Percentiles rank a stretch among this genome's conserved stretches.
Conservation (phyloP, 805 yeast genomes). For the Kuraishia hungarica region DNA sequence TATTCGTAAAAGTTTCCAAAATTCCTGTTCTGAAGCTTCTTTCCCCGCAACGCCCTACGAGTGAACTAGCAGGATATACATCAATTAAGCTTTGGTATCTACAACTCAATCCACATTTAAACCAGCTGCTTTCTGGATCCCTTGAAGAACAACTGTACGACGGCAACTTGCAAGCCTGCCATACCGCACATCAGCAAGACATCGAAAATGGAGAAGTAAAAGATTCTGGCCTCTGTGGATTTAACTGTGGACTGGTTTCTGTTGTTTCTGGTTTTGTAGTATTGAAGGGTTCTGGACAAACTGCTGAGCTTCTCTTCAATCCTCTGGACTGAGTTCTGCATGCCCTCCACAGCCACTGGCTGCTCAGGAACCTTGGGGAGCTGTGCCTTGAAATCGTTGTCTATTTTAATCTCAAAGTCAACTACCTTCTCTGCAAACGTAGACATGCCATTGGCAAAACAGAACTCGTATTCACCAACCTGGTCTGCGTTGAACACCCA, state of each 20-base stretch:
- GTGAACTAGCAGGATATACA: too few relatives aligned
- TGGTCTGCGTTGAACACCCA: slow-evolving; percentile 57
- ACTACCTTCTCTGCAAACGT: slow-evolving; percentile 76
- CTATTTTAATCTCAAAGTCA: slow-evolving; percentile 67
- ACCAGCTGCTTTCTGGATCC: slow-evolving; percentile 63
- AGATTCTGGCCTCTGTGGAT: slow-evolving; percentile 55
- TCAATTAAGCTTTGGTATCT: background rate
- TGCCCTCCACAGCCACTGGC: slow-evolving; percentile 46
- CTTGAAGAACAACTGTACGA: slow-evolving; percentile 65
- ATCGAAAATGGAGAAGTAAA: slow-evolving; percentile 58
- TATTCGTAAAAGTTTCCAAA: too few relatives aligned
- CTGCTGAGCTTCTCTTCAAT: slow-evolving; percentile 54
- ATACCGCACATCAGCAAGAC: slow-evolving; percentile 57
- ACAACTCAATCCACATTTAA: slow-evolving; percentile 12
- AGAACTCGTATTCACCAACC: slow-evolving; percentile 79
- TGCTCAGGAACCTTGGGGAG: slow-evolving; percentile 52
- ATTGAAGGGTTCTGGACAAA: slow-evolving; percentile 54
- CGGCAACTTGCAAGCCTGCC: slow-evolving; percentile 60
- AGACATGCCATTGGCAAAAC: slow-evolving; percentile 77
- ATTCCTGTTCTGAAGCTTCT: too few relatives aligned
- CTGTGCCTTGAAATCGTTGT: slow-evolving; percentile 48
- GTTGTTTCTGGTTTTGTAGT: slow-evolving; percentile 84
- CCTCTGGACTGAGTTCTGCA: slow-evolving; percentile 43
- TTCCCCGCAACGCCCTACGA: too few relatives aligned
- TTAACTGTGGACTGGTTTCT: slow-evolving; percentile 80